Conservation (phyloP, 495 filamentous ascomycete species). For the Darksidea phi region DNA sequence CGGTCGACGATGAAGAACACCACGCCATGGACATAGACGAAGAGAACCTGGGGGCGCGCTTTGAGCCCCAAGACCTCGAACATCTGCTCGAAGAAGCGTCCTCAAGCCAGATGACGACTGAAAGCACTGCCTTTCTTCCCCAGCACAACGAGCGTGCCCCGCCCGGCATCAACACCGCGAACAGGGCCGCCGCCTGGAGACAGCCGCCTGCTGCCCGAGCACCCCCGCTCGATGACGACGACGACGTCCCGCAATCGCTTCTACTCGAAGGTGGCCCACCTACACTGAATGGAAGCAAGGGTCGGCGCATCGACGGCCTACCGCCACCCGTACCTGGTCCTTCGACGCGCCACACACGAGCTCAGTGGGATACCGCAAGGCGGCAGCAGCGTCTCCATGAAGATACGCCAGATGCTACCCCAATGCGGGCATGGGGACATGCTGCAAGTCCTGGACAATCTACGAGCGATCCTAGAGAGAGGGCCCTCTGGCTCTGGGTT, state of each 20-base stretch:
- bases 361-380: slow-evolving; percentile 67
- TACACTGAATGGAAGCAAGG: neutral
- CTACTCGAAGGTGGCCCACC: slow-evolving; percentile 62
- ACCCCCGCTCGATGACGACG: slow-evolving; percentile 55
- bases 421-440: neutral
- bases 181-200: slow-evolving; percentile 15
- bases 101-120: slow-evolving; percentile 60
- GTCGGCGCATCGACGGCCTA: slow-evolving; percentile 17
- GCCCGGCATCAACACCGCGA: neutral
- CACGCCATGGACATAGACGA: slow-evolving; percentile 68
- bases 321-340: slow-evolving; percentile 51
- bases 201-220: slow-evolving; percentile 3
- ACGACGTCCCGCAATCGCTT: slow-evolving; percentile 88
- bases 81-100: slow-evolving; percentile 62
- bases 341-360: slow-evolving; percentile 53
- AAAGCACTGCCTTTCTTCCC: slow-evolving; percentile 49
- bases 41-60: slow-evolving; percentile 63
- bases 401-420: slow-evolving; percentile 36
- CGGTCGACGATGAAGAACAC: slow-evolving; percentile 64
- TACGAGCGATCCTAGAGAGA: slow-evolving; percentile 64
- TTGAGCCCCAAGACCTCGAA: slow-evolving; percentile 70
- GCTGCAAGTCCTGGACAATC: slow-evolving; percentile 10
- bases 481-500: slow-evolving; percentile 93
- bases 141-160: slow-evolving; percentile 23
- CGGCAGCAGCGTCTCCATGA: slow-evolving; percentile 61